Evolutionary conservation across 2,329 filamentous ascomycete species (phyloP).

Genomic region (Colletotrichum echinochloae): DNA sequence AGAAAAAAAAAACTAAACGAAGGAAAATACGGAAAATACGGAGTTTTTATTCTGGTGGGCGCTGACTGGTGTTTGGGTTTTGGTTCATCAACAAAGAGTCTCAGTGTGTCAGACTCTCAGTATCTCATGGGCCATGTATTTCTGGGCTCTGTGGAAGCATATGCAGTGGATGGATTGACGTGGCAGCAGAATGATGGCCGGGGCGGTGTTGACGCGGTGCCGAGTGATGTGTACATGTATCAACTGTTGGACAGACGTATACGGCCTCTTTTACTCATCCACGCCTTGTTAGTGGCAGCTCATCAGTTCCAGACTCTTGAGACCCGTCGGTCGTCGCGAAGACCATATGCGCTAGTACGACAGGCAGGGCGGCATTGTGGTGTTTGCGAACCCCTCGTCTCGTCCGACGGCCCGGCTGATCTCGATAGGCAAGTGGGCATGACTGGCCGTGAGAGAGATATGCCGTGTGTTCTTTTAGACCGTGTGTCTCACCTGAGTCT

Average conservation of each 20-base stretch:
- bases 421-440: too few relatives aligned
- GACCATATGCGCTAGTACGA: too few relatives aligned
- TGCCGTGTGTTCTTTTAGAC: too few relatives aligned
- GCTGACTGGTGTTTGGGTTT: slow-evolving; percentile 29
- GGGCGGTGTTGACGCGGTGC: slow-evolving; percentile 1
- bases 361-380: too few relatives aligned
- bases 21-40: slow-evolving; percentile 1
- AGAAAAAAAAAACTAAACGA: background rate
- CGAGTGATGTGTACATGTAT: slow-evolving; percentile 19
- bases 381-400: too few relatives aligned
- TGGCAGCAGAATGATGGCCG: background rate
- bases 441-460: too few relatives aligned
- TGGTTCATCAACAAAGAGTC: slow-evolving; percentile 10
- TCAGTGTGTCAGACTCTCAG: slow-evolving; percentile 1
- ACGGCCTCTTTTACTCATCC: slow-evolving; percentile 5
- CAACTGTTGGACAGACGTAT: slow-evolving; percentile 2
- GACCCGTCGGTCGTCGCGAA: too few relatives aligned
- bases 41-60: slow-evolving; percentile 27
- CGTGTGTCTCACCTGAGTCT: background rate
- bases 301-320: too few relatives aligned
- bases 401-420: too few relatives aligned
- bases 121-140: slow-evolving; percentile 26
- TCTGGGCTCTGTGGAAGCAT: slow-evolving; percentile 17
- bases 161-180: slow-evolving; percentile 15
- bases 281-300: too few relatives aligned